These are phyloP conservation scores for Neckera pumila DNA, from an alignment of 225 moss, liverwort and hornwort genomes.

Conservation along the genomic window DNA sequence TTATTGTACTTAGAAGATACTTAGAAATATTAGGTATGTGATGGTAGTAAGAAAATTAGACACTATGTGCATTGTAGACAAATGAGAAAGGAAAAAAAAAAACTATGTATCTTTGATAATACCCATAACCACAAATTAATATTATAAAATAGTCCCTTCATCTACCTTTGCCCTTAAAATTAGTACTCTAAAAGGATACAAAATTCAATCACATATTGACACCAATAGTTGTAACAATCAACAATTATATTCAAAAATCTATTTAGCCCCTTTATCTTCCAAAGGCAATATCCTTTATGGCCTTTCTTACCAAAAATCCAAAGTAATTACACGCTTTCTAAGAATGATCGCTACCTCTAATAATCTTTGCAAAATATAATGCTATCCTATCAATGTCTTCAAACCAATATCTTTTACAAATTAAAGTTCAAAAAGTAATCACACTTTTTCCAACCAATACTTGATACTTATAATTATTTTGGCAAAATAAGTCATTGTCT, in stretches of 20 bases:
- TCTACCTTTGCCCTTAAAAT: not conserved
- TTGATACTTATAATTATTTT: not conserved
- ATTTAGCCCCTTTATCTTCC: not conserved
- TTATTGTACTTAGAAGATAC: not conserved
- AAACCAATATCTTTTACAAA: not conserved
- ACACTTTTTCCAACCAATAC: not conserved
- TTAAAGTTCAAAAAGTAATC: not conserved
- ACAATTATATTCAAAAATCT: not conserved
- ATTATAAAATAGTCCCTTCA: not conserved
- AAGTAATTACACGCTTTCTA: not conserved
- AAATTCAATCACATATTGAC: not conserved
- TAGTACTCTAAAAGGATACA: not conserved
- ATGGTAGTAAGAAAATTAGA: not conserved
- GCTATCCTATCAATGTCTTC: not conserved
- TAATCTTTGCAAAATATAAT: not conserved
- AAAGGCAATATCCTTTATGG: fast-evolving
- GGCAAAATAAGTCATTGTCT: not conserved
- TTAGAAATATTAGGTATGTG: not conserved
- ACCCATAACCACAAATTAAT: not conserved
- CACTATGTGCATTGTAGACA: fast-evolving
- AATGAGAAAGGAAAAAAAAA: not conserved
- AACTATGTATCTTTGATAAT: not conserved
- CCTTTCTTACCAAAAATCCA: not conserved
- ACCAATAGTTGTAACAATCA: not conserved
- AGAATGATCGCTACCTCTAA: not conserved